Percentiles rank a stretch among this genome's conserved stretches.
phyloP scores from a whole-genome alignment of 805 yeast species.

The Kodamaea fukazawae region DNA sequence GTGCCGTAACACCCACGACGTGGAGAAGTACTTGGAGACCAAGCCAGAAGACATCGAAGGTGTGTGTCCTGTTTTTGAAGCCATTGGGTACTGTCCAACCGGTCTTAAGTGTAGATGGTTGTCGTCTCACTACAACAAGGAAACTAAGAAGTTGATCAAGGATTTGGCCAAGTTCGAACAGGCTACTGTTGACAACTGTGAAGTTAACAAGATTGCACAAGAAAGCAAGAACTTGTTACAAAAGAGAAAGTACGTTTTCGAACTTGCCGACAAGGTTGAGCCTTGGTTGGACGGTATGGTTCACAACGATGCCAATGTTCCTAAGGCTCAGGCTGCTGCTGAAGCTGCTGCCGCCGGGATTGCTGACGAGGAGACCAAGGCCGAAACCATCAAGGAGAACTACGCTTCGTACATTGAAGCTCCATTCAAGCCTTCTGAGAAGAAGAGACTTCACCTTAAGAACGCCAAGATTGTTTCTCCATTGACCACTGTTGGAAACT shows the following conservation, averaged over 20 bases:
- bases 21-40: constrained; percentile 56
- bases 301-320: constrained; percentile 40
- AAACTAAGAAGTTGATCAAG: constrained; percentile 41
- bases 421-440: constrained; percentile 75
- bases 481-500: constrained; percentile 93
- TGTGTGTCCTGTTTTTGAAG: constrained; percentile 76
- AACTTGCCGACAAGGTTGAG: constrained; percentile 54
- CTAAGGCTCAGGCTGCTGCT: constrained; percentile 32
- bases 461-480: constrained; percentile 90
- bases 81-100: constrained; percentile 86
- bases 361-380: constrained; percentile 16
- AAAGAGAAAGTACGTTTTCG: constrained; percentile 60
- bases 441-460: constrained; percentile 64
- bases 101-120: constrained; percentile 95
- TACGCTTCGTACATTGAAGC: constrained; percentile 67
- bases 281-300: constrained; percentile 63
- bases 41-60: constrained; percentile 77
- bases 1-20: constrained; percentile 78
- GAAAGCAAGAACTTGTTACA: constrained; percentile 49
- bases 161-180: constrained; percentile 41
- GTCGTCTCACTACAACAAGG: constrained; percentile 59
- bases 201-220: constrained; percentile 58
- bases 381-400: constrained; percentile 22
- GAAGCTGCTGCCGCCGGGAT: constrained; percentile 27
- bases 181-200: constrained; percentile 41